Evolutionary conservation across 129 eudicot species (phyloP).

Genomic region (Pseudognaphalium luteoalbum): DNA sequence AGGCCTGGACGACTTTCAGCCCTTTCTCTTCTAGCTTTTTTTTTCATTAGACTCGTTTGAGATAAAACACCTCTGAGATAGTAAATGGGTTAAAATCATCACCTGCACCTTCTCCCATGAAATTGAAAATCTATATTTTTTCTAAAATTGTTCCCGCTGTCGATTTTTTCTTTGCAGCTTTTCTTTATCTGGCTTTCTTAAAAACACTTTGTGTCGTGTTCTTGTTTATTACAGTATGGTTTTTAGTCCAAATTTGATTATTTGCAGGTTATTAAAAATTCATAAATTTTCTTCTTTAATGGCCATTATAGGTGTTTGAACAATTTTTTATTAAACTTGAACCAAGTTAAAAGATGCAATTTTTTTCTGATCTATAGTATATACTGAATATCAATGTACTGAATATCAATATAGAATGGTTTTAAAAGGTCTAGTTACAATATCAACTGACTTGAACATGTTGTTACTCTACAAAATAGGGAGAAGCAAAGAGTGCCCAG

Average conservation of each 20-base stretch:
- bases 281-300: no score
- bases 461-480: conserved; percentile 33
- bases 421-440: not conserved
- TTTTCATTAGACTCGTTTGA: not conserved
- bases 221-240: no score
- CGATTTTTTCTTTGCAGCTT: not conserved
- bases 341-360: not conserved
- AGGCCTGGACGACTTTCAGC: not conserved
- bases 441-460: not conserved
- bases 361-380: not conserved
- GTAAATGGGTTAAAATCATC: not conserved
- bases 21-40: no score
- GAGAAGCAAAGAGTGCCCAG: conserved; percentile 68
- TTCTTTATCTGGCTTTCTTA: not conserved
- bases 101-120: not conserved
- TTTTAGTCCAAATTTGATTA: not conserved
- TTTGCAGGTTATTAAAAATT: not conserved
- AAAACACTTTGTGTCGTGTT: not conserved
- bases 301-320: not conserved
- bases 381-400: not conserved
- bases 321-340: no score
- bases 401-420: not conserved
- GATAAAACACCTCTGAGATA: not conserved
- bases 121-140: no score
- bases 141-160: not conserved